These are phyloP conservation scores for Tulasnella sp. DNA, from an alignment of 768 basidiomycete genomes.

Conservation along the genomic window DNA sequence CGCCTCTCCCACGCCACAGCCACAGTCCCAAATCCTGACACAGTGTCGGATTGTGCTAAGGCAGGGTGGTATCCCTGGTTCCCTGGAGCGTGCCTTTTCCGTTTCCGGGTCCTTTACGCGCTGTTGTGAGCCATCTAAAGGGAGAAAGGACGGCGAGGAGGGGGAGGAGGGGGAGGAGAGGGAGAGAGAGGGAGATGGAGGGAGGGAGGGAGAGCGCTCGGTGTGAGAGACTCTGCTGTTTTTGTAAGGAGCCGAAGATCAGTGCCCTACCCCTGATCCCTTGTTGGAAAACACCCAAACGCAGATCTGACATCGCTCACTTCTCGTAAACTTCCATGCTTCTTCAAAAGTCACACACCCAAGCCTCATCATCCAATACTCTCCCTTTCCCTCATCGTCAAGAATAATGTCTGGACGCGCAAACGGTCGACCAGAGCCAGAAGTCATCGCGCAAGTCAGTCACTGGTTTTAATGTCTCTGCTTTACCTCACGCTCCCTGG, in stretches of 20 bases:
- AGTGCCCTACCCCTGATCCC: not conserved
- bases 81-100: not conserved
- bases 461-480: not conserved
- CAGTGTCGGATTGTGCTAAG: no score
- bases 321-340: not conserved
- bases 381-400: not conserved
- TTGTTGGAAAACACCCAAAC: not conserved
- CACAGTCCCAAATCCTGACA: no score
- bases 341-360: not conserved
- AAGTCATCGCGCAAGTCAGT: slow-evolving; percentile 10
- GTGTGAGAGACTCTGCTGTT: not conserved
- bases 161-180: not conserved
- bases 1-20: no score
- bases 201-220: not conserved
- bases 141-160: not conserved
- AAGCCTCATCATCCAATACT: not conserved
- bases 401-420: not conserved
- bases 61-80: no score
- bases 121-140: not conserved
- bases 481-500: not conserved
- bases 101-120: not conserved
- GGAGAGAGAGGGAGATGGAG: not conserved
- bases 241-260: not conserved
- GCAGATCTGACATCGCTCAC: not conserved
- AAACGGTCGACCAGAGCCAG: slow-evolving; percentile 8